phyloP scores from a whole-genome alignment of 352 stramenopile genomes.

The Plasmopara halstedii region DNA sequence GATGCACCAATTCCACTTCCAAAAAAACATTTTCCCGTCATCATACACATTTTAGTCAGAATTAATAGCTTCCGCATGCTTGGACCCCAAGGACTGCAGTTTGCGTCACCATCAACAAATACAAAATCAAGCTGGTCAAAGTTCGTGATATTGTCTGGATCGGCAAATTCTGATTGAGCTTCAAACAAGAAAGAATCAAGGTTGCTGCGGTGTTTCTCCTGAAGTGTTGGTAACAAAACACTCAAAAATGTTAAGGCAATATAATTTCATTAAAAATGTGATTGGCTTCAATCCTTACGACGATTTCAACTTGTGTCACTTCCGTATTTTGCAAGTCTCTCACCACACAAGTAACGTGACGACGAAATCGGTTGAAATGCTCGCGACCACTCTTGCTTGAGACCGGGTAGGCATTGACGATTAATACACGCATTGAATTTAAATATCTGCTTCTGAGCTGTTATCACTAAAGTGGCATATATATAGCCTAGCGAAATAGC shows the following conservation, averaged over 20 bases:
- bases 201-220: conserved; percentile 55
- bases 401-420: conserved; percentile 57
- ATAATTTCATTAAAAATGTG: not conserved
- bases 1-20: conserved; percentile 48
- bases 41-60: conserved; percentile 82
- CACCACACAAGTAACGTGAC: conserved; percentile 39
- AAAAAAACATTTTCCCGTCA: conserved; percentile 81
- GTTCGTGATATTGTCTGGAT: conserved; percentile 58
- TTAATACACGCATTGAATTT: conserved; percentile 52
- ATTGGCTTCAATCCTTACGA: conserved; percentile 28
- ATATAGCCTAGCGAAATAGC: conserved; percentile 51
- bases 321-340: conserved; percentile 53
- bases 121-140: conserved; percentile 82
- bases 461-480: conserved; percentile 23
- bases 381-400: conserved; percentile 35
- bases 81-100: conserved; percentile 50
- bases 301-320: conserved; percentile 49
- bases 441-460: not conserved
- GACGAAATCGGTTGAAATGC: conserved; percentile 43
- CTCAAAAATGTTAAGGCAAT: conserved; percentile 1
- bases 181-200: conserved; percentile 77
- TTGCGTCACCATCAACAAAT: conserved; percentile 63
- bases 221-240: not conserved
- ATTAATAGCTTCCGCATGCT: conserved; percentile 53
- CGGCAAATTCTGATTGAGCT: conserved; percentile 56